A percentile compares a stretch with the other conserved stretches of the same genome.
Conservation (phyloP, 2,329 filamentous ascomycete species). For the Chrysoporthe deuterocubensis region DNA sequence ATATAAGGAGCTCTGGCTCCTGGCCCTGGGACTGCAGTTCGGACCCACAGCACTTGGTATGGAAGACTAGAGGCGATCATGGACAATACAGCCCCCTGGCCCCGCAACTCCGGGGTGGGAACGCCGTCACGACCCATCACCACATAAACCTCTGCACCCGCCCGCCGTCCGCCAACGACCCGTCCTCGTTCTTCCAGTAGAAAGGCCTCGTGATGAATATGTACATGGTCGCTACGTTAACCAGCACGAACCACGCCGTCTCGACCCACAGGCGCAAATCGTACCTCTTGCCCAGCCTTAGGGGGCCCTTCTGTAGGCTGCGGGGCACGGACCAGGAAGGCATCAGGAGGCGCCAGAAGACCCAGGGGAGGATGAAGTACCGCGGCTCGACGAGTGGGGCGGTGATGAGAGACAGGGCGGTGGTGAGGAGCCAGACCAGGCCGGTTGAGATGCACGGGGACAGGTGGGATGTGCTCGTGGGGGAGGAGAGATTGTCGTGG, state of each 20-base stretch:
- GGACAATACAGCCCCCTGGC: not conserved
- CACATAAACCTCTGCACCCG: constrained; percentile 81
- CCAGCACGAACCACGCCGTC: constrained; percentile 68
- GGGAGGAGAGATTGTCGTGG: constrained; percentile 31
- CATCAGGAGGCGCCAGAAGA: constrained; percentile 85
- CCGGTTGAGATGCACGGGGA: constrained; percentile 53
- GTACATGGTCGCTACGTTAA: constrained; percentile 71
- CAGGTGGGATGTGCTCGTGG: constrained; percentile 35
- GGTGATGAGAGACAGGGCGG: constrained; percentile 78
- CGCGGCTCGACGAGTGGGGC: constrained; percentile 93
- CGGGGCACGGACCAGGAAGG: constrained; percentile 51
- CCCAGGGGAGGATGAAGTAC: constrained; percentile 95
- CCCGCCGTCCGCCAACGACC: constrained; percentile 57
- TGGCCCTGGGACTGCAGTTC: not conserved
- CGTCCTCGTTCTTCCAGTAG: constrained; percentile 62
- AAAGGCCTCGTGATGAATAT: constrained; percentile 73
- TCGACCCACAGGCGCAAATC: constrained; percentile 61
- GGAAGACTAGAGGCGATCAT: not conserved
- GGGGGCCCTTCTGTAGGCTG: constrained; percentile 9
- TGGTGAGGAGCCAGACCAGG: constrained; percentile 67
- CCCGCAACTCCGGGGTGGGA: not conserved
- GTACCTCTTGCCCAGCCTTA: constrained; percentile 32
- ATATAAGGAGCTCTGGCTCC: not conserved
- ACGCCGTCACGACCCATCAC: constrained; percentile 45
- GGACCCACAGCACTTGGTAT: not conserved